Base-by-base conservation (phyloP, 1,284 basidiomycete genomes). In the Heterobasidion irregulare region DNA sequence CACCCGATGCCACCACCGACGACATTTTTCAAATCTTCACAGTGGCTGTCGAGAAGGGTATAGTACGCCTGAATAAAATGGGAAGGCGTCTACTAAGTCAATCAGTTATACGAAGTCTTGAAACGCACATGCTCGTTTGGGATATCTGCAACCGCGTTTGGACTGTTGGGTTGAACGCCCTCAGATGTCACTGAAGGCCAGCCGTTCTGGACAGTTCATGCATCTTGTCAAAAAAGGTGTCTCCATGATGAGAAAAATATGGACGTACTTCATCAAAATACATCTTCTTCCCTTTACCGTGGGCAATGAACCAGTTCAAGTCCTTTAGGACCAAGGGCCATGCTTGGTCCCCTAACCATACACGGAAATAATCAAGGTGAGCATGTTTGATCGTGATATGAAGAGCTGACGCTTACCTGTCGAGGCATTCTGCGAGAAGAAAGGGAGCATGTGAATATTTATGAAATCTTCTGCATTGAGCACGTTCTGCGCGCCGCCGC, bases 361-460 rank as follows among this genome's bases (percentile, higher is more conserved):
- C 19, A 47, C 34, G 15, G 33, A 15, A 6, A 33, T 32, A 44
- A 32, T 13, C 5, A 12, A 32, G 16, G 3, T 48, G 32, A 41
- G 4, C 26, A n/a, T 33, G 26, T 6, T n/a, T 35, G 34, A 46
- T 47, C 18, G 9, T 15, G 18, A 43, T 33, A 16, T 8, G 32
- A 26, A 26, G 19, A 36, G 38, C 18, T 35, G 49, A 18, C 15
- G 60, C 74, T 57, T 58, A 80, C 84, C 82, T n/a, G 73, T 82
- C 0, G 80, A 81, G 34, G 84, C 84, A 41, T 73, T 53, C 53
- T 72, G 65, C 12, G 77, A 75, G 65, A 91, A 91, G 72, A 88
- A 91, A 5, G 88, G 87, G 44, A 90, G 69, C 72, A 86, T 84
- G 64, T 91, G 86, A 0, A 78, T 79, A 59, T 87, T 82, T 57